A percentile compares a stretch with the other conserved stretches of the same genome.
phyloP scores from a whole-genome alignment of 192 early-diverging fungal species.

The Cladochytrium replicatum region DNA sequence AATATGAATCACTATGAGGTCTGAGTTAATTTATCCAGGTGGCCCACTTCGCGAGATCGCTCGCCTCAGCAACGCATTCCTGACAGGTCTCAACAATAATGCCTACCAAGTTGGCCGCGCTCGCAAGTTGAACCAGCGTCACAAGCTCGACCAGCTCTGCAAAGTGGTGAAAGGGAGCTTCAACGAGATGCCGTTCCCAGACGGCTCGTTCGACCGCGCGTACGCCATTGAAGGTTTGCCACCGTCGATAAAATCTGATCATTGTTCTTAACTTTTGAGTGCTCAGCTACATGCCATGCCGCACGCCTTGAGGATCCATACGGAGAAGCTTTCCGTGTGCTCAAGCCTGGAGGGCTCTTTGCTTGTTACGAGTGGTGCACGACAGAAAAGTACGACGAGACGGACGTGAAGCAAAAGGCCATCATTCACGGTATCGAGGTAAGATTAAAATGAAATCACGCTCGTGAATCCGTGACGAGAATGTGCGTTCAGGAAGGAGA shows the following conservation, averaged over 20 bases:
- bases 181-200: conserved; percentile 75
- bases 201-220: conserved; percentile 70
- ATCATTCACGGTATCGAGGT: conserved; percentile 77
- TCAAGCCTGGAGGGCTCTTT: conserved; percentile 89
- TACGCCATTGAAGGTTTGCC: conserved; percentile 95
- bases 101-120: conserved; percentile 83
- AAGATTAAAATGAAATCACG: conserved; percentile 70
- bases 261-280: no score
- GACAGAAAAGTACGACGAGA: conserved; percentile 78
- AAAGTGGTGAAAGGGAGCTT: conserved; percentile 65
- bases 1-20: conserved; percentile 1
- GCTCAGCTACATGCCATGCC: conserved; percentile 82
- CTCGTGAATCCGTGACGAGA: conserved; percentile 44
- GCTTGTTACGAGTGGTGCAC: conserved; percentile 94
- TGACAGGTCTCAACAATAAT: conserved; percentile 94
- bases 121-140: conserved; percentile 54
- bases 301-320: conserved; percentile 77
- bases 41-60: conserved; percentile 91
- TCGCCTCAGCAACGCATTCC: conserved; percentile 73
- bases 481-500: conserved; percentile 63
- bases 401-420: conserved; percentile 59
- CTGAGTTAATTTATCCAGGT: conserved; percentile 23
- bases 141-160: conserved; percentile 46
- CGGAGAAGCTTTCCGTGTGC: conserved; percentile 75
- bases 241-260: no score